These are phyloP conservation scores for Emergomyces pasteurianus DNA, from an alignment of 2,329 filamentous ascomycete genomes.

Conservation along the genomic window DNA sequence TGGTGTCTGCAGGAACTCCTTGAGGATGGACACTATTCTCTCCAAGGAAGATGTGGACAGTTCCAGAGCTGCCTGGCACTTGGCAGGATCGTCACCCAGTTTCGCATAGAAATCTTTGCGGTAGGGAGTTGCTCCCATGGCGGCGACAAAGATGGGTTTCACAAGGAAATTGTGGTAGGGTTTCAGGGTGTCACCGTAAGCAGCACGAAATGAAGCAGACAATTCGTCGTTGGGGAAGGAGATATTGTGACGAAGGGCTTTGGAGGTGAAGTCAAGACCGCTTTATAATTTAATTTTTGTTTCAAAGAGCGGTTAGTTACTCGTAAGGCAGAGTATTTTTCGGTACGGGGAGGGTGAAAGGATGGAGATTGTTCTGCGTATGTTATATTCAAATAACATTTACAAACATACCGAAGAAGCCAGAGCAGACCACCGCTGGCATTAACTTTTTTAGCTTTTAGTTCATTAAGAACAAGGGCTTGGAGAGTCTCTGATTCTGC, in stretches of 20 bases:
- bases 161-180: constrained; percentile 80
- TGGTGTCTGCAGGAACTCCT: constrained; percentile 46
- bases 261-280: constrained; percentile 85
- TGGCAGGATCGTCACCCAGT: constrained; percentile 44
- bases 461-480: constrained; percentile 71
- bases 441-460: constrained; percentile 77
- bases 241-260: constrained; percentile 69
- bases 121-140: constrained; percentile 89
- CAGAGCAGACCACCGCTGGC: constrained; percentile 86
- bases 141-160: constrained; percentile 84
- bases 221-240: constrained; percentile 61
- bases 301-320: not conserved
- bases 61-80: constrained; percentile 53
- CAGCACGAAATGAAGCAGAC: constrained; percentile 69
- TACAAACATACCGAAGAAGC: constrained; percentile 61
- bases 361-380: not conserved
- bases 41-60: constrained; percentile 68
- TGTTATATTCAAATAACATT: not conserved
- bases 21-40: constrained; percentile 65
- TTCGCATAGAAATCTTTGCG: constrained; percentile 87
- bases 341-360: not conserved
- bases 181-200: constrained; percentile 81
- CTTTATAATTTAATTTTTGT: constrained; percentile 36
- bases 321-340: not conserved
- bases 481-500: constrained; percentile 74